These are phyloP conservation scores for Phanerodontia chrysosporium DNA, from an alignment of 768 basidiomycete genomes.

Conservation along the genomic window DNA sequence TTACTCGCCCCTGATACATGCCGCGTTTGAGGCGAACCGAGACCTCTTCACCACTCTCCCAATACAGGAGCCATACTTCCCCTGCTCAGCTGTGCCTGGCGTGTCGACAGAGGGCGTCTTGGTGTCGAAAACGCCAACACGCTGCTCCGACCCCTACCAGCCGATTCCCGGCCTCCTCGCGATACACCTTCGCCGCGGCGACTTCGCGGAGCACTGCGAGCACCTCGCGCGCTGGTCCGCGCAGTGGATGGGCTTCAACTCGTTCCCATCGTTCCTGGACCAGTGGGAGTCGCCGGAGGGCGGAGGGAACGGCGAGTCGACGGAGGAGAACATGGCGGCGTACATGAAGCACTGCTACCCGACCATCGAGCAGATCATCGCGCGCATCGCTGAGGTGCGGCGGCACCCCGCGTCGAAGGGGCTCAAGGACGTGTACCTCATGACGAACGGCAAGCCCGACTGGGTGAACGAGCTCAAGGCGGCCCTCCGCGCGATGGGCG, in stretches of 20 bases:
- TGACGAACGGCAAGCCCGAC: conserved; percentile 39
- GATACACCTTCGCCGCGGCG: conserved; percentile 48
- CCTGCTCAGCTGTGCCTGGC: conserved; percentile 6
- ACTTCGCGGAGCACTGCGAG: conserved; percentile 40
- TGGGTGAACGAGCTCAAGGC: conserved; percentile 38
- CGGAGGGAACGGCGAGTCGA: conserved; percentile 17
- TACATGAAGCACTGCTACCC: conserved; percentile 41
- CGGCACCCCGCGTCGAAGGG: conserved; percentile 14
- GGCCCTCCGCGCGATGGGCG: conserved; percentile 25
- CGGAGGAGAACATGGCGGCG: conserved; percentile 20
- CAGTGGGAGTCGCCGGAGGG: conserved; percentile 27
- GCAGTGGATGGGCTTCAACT: conserved; percentile 40
- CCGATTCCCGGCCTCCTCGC: conserved; percentile 37
- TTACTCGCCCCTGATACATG: conserved; percentile 60
- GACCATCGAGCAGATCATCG: conserved; percentile 34
- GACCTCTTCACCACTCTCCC: conserved; percentile 32
- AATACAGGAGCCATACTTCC: neutral
- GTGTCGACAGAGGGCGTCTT: neutral
- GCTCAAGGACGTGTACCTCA: conserved; percentile 38
- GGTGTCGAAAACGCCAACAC: conserved; percentile 2
- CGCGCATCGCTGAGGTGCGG: conserved; percentile 31
- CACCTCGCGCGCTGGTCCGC: conserved; percentile 29
- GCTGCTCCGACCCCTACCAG: conserved; percentile 13
- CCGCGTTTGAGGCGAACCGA: conserved; percentile 43
- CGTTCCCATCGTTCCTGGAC: conserved; percentile 38